Evolutionary conservation across 257 asterid genomes (phyloP), one percentile per base, ranked within the genome.

Genomic region (Phtheirospermum japonicum): DNA sequence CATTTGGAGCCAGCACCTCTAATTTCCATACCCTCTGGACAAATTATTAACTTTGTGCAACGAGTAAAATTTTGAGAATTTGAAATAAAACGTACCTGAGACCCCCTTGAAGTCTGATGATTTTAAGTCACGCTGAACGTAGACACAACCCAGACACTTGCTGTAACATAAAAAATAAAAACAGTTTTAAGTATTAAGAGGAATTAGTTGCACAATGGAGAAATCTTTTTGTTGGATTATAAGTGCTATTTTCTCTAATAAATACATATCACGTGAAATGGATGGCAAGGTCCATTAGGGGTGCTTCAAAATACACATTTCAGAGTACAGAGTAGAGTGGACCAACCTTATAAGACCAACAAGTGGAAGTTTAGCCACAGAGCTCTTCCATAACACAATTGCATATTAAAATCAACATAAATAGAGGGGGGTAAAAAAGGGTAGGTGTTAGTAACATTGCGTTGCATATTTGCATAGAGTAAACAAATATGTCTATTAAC

Each of bases 341-440:
- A 76, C 93, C 68, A 66, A 92, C 86, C 99, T 87, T 83, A 93
- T 84, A 67, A 89, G 95, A 73, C 99, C 99, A 77, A 93, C 76
- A 52, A 93, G 84, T 60, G 99, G 99, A 79, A 93, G 99, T 74
- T 79, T 85, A 66, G 83, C 90, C 82, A 89, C 99, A n/a, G 99
- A 93, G 71, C 96, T 83, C 99, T 93, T 71, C 83, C 78, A 75
- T 77, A 67, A 73, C 66, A 79, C 56, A 75, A 75, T 37, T 48
- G n/a, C 10, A 56, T 61, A 71, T 19, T 70, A 74, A 9, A 61
- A 70, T 66, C 63, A 69, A 50, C 65, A 64, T 45, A 59, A 73
- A 16, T 9, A 65, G 71, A 51, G 63, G 28, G 46, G 31, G n/a
- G n/a, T n/a, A n/a, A 50, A 54, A 11, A 72, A 65, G 53, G 32